A percentile compares a stretch with the other conserved stretches of the same genome.
phyloP scores from a whole-genome alignment of 331 rosid genomes.

The Pyracantha coccinea region DNA sequence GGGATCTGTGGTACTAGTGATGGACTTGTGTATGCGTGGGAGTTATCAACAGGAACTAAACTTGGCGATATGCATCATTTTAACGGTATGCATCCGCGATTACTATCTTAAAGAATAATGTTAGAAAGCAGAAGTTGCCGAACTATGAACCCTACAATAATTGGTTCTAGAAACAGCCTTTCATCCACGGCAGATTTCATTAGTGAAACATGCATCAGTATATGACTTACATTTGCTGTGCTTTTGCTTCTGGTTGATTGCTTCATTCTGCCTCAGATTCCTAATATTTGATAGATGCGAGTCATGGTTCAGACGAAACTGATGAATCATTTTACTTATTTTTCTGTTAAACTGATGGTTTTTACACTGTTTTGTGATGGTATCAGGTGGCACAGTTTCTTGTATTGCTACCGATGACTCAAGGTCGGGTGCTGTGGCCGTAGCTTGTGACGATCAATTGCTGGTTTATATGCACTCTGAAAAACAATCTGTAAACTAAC shows the following conservation, averaged over 20 bases:
- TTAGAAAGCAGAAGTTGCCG: background rate
- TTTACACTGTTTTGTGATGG: background rate
- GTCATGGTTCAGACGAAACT: background rate
- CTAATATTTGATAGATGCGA: background rate
- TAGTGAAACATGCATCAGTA: background rate
- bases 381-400: constrained; percentile 42
- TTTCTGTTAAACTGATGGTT: background rate
- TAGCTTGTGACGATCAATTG: constrained; percentile 38
- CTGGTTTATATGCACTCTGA: constrained; percentile 40
- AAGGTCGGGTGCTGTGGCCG: constrained; percentile 49
- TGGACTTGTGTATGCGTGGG: constrained; percentile 68
- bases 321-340: background rate
- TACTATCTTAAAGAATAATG: background rate
- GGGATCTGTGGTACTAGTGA: constrained; percentile 61
- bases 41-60: constrained; percentile 58
- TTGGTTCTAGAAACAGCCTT: too few species aligned
- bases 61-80: constrained; percentile 55
- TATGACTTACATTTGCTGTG: background rate
- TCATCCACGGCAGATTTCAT: background rate
- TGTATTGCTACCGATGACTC: constrained; percentile 66
- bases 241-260: background rate
- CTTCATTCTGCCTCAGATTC: background rate
- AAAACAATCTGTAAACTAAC: constrained; percentile 14
- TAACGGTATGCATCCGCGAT: constrained; percentile 33
- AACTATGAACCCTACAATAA: too few species aligned